Evolutionary conservation across 2,329 filamentous ascomycete species (phyloP).

Genomic region (Cercospora canescens): DNA sequence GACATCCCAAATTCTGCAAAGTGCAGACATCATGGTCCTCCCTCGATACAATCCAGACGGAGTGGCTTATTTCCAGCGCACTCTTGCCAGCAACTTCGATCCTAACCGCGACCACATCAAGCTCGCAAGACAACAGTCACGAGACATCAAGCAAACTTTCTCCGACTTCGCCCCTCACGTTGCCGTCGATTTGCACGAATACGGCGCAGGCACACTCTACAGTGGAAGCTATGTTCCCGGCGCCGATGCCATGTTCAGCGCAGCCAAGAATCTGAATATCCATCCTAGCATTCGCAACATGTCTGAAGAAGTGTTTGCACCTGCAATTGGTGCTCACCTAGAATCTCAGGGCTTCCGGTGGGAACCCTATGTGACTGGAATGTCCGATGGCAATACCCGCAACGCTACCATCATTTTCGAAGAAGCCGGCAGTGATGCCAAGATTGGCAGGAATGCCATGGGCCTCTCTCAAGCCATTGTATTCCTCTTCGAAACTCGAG

Average conservation of each 20-base stretch:
- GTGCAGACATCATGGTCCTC: conserved; percentile 37
- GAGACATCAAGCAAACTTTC: conserved; percentile 38
- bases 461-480: conserved; percentile 38
- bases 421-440: conserved; percentile 39
- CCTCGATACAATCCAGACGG: conserved; percentile 42
- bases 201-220: conserved; percentile 31
- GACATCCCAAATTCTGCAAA: conserved; percentile 35
- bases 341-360: conserved; percentile 33
- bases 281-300: conserved; percentile 36
- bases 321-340: conserved; percentile 35
- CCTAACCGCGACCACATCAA: conserved; percentile 41
- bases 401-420: conserved; percentile 30
- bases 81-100: conserved; percentile 40
- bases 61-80: conserved; percentile 39
- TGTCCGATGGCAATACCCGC: conserved; percentile 23
- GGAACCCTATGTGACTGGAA: conserved; percentile 37
- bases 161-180: conserved; percentile 36
- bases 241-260: conserved; percentile 39
- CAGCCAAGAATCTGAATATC: conserved; percentile 41
- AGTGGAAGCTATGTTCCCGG: conserved; percentile 36
- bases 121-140: conserved; percentile 37
- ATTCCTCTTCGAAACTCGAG: conserved; percentile 39
- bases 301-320: conserved; percentile 37
- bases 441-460: conserved; percentile 41
- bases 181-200: conserved; percentile 41